Base-by-base conservation (phyloP, 352 stramenopile genomes). In the Globisporangium spinosum region DNA sequence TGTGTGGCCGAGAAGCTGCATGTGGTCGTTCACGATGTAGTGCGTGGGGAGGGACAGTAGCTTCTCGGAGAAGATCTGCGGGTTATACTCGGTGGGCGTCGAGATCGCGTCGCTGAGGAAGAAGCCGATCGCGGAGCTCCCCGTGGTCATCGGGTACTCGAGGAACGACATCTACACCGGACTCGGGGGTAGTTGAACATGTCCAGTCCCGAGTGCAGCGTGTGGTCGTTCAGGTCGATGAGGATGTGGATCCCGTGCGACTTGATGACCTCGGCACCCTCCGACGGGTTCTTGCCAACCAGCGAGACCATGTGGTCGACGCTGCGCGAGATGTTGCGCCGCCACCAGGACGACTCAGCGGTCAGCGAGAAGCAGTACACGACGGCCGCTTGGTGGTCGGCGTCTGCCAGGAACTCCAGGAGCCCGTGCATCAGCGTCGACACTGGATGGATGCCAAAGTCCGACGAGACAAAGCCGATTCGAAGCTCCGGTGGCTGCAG, bases 11-110 rank as follows among this genome's bases (percentile, higher is more conserved):
- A 91, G 76, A 70, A 96, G 77, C 65, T 96, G 85, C 56, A 90
- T 77, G 69, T 95, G 81, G 66, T 95, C 89, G 67, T 94, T 94
- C 20, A 88, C 85, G 29, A 97, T 92, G 67, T 95, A 95, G 57
- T 85, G 79, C 22, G 76, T 83, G 15, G 85, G 80, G 20, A 95
- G 60, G 6, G 90, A 66, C n/a, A 94, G 45, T 34, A 95, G 58
- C 43, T 91, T 90, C 69, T 96, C 89, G 0, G 80, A 85, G 70
- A 95, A 96, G 13, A 75, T 56, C 3, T 25, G 38, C 2, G 45
- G 45, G 22, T 60, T 70, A 3, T 63, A 72, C 57, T 91, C 82
- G 0, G 77, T 68, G 7, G 83, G 82, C 20, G 80, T 82, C 9
- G 82, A 75, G 0, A 93, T 72, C 0, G 65, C 58, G 66, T 96